Conservation (phyloP, 129 eudicot genomes). For the Tagetes patula region DNA sequence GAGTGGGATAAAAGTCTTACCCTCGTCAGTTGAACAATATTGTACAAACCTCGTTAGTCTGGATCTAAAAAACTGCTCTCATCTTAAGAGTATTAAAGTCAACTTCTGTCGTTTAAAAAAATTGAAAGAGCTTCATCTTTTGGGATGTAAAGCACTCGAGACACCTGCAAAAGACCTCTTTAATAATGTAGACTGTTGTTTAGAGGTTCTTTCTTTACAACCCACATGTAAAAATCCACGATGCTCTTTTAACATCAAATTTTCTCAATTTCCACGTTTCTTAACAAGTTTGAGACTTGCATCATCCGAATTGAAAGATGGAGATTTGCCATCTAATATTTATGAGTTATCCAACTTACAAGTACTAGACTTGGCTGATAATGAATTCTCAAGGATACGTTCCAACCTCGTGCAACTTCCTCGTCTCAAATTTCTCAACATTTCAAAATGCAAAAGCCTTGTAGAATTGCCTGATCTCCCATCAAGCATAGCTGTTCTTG, state of each 20-base stretch:
- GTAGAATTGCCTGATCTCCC: neutral
- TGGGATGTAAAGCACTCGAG: too few species aligned
- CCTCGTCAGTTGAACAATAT: neutral
- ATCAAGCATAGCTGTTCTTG: slow-evolving; percentile 2
- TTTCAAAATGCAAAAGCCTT: neutral
- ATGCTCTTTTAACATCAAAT: too few species aligned
- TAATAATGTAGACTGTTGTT: too few species aligned
- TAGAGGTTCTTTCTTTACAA: too few species aligned
- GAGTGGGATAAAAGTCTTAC: too few species aligned
- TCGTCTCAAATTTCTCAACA: neutral
- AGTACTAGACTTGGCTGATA: neutral
- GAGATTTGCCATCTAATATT: neutral
- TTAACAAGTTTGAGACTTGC: too few species aligned
- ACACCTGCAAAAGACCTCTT: too few species aligned
- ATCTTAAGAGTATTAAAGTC: too few species aligned
- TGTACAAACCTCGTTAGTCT: neutral
- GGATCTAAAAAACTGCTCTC: too few species aligned
- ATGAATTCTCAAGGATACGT: neutral
- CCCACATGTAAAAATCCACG: too few species aligned
- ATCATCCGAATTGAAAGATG: too few species aligned
- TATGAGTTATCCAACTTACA: slow-evolving; percentile 9
- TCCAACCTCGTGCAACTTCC: neutral
- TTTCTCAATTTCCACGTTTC: too few species aligned
- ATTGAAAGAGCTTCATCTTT: neutral
- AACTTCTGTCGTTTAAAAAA: neutral